Base-by-base conservation (phyloP, 2,329 filamentous ascomycete genomes). In the Albophoma yamanashiensis region DNA sequence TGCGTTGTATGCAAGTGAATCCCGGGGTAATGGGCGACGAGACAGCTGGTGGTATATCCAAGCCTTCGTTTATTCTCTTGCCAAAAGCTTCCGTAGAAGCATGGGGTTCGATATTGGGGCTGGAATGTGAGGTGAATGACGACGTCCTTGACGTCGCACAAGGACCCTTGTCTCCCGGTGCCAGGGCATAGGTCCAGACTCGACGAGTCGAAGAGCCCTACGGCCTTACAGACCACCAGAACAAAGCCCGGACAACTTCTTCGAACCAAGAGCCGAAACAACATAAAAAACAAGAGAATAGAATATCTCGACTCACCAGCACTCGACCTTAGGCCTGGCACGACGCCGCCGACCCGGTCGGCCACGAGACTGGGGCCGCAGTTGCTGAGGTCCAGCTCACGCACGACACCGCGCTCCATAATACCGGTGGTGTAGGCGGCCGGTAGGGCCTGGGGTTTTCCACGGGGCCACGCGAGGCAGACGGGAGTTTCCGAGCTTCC, bases 271-370 rank as follows among this genome's bases (percentile, higher is more conserved):
- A 17, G 31, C 45, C 7, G 1, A 25, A 5, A 2, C 25, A 8
- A 8, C 4, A 8, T 34, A 8, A 4, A 4, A 34, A 4, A 34
- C 4, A 8, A 57, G 55, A 61, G 9, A 36, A 61, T 62, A 61
- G 61, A 60, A 6, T 6, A 36, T 36, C 2, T 56, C 62, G 59
- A 73, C 82, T 80, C 71, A 86, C 83, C 82, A 69, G 83, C 79
- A 69, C 82, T 85, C 63, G 82, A 83, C 68, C 80, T 83, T 59
- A 86, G 73, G 39, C 78, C 83, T 3, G 83, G 82, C 50, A 86
- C 78, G 47, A 79, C 75, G 68, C 80, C 75, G 68, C 80, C 83
- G 71, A 85, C 77, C 65, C 76, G 77, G 69, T 83, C 79, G 59
- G 78, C 77, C 64, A 84, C 76, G 57, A 79, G 78, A 64, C 74